phyloP scores from a whole-genome alignment of 1,284 basidiomycete genomes.

The Puccinia coronata region DNA sequence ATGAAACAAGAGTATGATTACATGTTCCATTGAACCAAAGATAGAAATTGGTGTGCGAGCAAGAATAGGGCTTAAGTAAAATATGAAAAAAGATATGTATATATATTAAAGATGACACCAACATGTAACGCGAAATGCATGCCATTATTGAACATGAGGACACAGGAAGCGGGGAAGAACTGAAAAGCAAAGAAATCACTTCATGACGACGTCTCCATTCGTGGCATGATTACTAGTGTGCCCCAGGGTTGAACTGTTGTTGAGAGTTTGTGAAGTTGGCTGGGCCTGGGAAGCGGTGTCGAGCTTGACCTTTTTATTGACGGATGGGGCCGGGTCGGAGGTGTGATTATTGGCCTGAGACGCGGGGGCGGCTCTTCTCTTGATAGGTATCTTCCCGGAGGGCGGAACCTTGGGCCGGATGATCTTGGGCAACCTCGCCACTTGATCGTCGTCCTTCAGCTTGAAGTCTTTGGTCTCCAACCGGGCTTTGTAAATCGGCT shows the following conservation, averaged over 20 bases:
- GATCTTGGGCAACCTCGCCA: constrained; percentile 32
- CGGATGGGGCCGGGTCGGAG: neutral
- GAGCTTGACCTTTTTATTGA: constrained; percentile 3
- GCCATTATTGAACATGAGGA: no score
- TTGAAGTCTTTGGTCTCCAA: constrained; percentile 38
- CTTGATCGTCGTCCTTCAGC: constrained; percentile 44
- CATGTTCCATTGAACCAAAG: no score
- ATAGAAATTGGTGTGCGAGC: no score
- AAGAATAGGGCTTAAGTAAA: no score
- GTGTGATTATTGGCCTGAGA: neutral
- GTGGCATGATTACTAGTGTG: neutral
- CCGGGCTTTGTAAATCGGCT: constrained; percentile 28
- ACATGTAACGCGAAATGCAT: no score
- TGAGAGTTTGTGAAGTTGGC: neutral
- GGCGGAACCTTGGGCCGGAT: constrained; percentile 48
- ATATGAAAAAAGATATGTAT: no score
- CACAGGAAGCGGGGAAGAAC: no score
- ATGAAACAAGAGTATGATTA: no score
- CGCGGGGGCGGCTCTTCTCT: constrained; percentile 10
- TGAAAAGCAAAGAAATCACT: no score
- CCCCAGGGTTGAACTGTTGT: neutral
- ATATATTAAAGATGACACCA: no score
- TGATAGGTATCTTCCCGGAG: constrained; percentile 46
- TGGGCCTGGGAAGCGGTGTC: neutral
- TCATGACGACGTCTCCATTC: neutral